phyloP scores from a whole-genome alignment of 2,329 filamentous ascomycete genomes.

The Cladosporium sp. region DNA sequence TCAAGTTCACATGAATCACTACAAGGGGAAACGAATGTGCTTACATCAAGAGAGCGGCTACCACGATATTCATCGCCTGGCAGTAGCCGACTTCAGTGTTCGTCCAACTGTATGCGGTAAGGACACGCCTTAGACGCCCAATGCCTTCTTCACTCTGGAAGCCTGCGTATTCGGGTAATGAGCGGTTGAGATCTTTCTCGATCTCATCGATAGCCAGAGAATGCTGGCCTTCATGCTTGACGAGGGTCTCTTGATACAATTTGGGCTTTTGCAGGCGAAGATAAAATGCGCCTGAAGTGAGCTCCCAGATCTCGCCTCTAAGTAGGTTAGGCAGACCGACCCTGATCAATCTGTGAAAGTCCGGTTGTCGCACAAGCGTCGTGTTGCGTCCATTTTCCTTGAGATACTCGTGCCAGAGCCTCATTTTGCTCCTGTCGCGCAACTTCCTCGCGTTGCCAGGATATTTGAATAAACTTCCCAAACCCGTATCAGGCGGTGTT shows the following conservation, averaged over 20 bases:
- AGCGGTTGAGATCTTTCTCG: conserved; percentile 95
- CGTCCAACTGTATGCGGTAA: conserved; percentile 97
- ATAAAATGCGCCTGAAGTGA: conserved; percentile 88
- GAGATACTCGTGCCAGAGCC: conserved; percentile 94
- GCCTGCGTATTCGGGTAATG: conserved; percentile 92
- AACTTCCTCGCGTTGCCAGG: conserved; percentile 93
- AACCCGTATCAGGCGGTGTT: conserved; percentile 77
- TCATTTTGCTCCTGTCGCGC: conserved; percentile 93
- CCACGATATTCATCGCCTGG: conserved; percentile 99
- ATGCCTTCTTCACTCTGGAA: conserved; percentile 98
- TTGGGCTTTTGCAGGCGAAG: conserved; percentile 81
- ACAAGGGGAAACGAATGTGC: conserved; percentile 26
- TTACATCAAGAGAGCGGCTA: conserved; percentile 88
- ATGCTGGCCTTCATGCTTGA: conserved; percentile 77
- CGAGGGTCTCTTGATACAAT: conserved; percentile 77
- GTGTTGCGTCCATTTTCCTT: conserved; percentile 87
- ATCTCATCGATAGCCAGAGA: conserved; percentile 98
- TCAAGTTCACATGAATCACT: neutral
- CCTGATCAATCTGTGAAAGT: conserved; percentile 94
- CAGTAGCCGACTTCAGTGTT: conserved; percentile 96
- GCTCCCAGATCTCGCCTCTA: conserved; percentile 92
- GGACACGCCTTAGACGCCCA: conserved; percentile 76
- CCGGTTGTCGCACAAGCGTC: conserved; percentile 89
- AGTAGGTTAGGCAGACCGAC: conserved; percentile 92
- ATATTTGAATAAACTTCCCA: conserved; percentile 91